Conservation (phyloP, 805 yeast species). For the Naumovozyma castellii region DNA sequence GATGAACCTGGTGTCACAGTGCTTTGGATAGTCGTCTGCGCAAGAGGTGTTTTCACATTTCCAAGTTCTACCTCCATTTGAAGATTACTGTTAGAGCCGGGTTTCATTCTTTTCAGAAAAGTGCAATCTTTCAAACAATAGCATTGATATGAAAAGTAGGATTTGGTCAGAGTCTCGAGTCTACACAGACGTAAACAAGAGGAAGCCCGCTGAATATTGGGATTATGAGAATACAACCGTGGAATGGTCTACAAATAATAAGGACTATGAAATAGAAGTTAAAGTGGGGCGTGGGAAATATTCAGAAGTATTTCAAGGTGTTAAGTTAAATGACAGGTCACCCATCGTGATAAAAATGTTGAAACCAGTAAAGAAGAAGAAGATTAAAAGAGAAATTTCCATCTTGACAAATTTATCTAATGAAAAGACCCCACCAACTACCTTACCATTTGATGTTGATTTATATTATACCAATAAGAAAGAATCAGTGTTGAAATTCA, state of each 20-base stretch:
- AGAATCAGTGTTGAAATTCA: conserved; percentile 19
- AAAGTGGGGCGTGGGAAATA: conserved; percentile 91
- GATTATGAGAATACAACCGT: conserved; percentile 66
- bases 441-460: conserved; percentile 16
- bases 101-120: too few species aligned
- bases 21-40: too few species aligned
- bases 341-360: conserved; percentile 79
- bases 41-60: too few species aligned
- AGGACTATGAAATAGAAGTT: conserved; percentile 63
- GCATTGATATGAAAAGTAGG: conserved; percentile 23
- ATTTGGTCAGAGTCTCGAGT: conserved; percentile 47
- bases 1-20: too few species aligned
- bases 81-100: too few species aligned
- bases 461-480: conserved; percentile 24
- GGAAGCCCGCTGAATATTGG: conserved; percentile 69
- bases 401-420: conserved; percentile 69
- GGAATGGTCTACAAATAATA: conserved; percentile 49
- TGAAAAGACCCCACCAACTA: conserved; percentile 24
- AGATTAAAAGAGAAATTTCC: conserved; percentile 81
- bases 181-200: conserved; percentile 64
- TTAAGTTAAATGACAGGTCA: conserved; percentile 52
- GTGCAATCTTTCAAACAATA: too few species aligned
- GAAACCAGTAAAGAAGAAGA: conserved; percentile 88
- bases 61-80: too few species aligned
- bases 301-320: conserved; percentile 89